Percentiles rank a stretch among this genome's conserved stretches.
These are phyloP conservation scores for Arthrobotrys megalospora DNA, from an alignment of 2,329 filamentous ascomycete genomes.

Conservation along the genomic window DNA sequence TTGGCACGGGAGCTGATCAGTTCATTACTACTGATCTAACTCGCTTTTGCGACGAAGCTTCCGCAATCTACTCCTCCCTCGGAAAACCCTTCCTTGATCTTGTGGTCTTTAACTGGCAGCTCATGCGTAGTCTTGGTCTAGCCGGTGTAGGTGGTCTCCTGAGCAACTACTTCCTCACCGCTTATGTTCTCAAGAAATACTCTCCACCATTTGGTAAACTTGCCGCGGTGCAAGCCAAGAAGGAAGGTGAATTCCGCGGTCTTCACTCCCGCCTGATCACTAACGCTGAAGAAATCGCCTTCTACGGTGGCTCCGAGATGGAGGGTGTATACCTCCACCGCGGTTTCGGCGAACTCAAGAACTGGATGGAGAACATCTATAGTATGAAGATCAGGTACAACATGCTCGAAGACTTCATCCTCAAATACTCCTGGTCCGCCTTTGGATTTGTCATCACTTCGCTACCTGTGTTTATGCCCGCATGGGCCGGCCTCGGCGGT, in stretches of 20 bases:
- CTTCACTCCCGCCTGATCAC: slow-evolving; percentile 91
- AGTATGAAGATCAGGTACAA: slow-evolving; percentile 98
- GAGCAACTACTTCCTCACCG: slow-evolving; percentile 94
- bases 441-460: slow-evolving; percentile 96
- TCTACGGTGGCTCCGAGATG: slow-evolving; percentile 95
- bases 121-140: slow-evolving; percentile 91
- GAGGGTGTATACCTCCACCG: slow-evolving; percentile 92
- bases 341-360: slow-evolving; percentile 92
- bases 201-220: slow-evolving; percentile 97
- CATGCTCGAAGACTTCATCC: slow-evolving; percentile 96
- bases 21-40: slow-evolving; percentile 98
- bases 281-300: slow-evolving; percentile 97
- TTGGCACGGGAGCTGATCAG: slow-evolving; percentile 92
- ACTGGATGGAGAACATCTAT: slow-evolving; percentile 99
- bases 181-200: slow-evolving; percentile 86
- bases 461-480: slow-evolving; percentile 91
- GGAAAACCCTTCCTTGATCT: slow-evolving; percentile 99
- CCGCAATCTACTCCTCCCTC: slow-evolving; percentile 92
- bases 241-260: slow-evolving; percentile 94
- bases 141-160: slow-evolving; percentile 87
- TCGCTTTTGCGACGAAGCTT: slow-evolving; percentile 91
- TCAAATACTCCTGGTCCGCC: slow-evolving; percentile 98
- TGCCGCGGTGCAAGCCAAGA: slow-evolving; percentile 94
- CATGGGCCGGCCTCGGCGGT: slow-evolving; percentile 89
- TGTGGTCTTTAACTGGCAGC: slow-evolving; percentile 97